Base-by-base conservation (phyloP, 2,329 filamentous ascomycete genomes). In the Amauroascus verrucosus region DNA sequence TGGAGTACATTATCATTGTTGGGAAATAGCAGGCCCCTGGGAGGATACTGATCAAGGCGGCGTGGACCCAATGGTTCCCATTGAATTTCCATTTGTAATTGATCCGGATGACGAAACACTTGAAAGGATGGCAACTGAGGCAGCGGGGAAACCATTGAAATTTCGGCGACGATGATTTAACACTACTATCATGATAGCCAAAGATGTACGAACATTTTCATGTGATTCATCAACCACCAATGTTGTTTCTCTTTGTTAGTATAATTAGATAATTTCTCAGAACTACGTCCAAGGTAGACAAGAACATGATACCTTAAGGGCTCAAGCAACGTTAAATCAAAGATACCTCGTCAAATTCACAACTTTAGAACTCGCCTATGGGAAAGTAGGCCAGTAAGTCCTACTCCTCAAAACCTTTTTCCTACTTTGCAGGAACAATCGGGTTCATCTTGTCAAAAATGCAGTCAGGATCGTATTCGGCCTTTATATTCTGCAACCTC, bases 361-460 rank as follows among this genome's bases (percentile, higher is more conserved):
- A n/a, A n/a, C n/a, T n/a, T n/a, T n/a, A n/a, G n/a, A n/a, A n/a
- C n/a, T n/a, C n/a, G n/a, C n/a, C n/a, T n/a, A n/a, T n/a, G n/a
- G n/a, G n/a, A n/a, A n/a, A n/a, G n/a, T n/a, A n/a, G n/a, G n/a
- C n/a, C n/a, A n/a, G n/a, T n/a, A n/a, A n/a, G n/a, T n/a, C n/a
- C n/a, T n/a, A n/a, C n/a, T n/a, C n/a, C n/a, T n/a, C n/a, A n/a
- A n/a, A n/a, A n/a, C n/a, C n/a, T n/a, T n/a, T n/a, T n/a, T n/a
- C 14, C 20, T 47, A 51, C 13, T 41, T 32, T 9, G 32, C 53
- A 7, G 60, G 57, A 5, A 55, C 50, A 41, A 71, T 66, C 0
- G 68, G 63, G 33, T 70, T 68, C 62, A 71, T 67, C 57, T 74
- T 75, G 43, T 72, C 65, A 59, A 77, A 77, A 16, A 75, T 59